These are phyloP conservation scores for Paraleonurus japonicus DNA, from an alignment of 257 asterid genomes.

Conservation along the genomic window DNA sequence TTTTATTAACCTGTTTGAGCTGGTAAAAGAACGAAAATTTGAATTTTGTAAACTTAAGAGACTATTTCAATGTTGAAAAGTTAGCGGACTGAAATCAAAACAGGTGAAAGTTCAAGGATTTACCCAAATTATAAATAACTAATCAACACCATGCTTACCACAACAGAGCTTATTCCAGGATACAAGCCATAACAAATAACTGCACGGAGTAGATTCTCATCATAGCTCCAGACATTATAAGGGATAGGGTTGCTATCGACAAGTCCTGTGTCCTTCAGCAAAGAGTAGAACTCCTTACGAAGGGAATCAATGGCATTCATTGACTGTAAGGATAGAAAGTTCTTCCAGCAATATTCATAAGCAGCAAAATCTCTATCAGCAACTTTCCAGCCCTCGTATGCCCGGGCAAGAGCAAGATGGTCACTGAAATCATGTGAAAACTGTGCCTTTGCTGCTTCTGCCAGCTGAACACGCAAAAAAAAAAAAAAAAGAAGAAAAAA, in stretches of 20 bases:
- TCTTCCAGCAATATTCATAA: slow-evolving; percentile 90
- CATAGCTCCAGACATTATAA: slow-evolving; percentile 80
- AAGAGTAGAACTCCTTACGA: slow-evolving; percentile 71
- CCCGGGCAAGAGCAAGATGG: slow-evolving; percentile 90
- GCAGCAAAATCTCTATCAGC: slow-evolving; percentile 71
- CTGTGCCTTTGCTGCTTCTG: slow-evolving; percentile 98
- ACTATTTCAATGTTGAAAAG: too few species aligned
- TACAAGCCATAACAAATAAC: slow-evolving; percentile 84
- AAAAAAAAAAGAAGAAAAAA: neutral
- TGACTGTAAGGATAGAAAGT: slow-evolving; percentile 81
- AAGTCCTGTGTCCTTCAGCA: slow-evolving; percentile 83
- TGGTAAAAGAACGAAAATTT: too few species aligned
- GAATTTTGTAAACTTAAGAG: too few species aligned
- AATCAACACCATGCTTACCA: slow-evolving; percentile 53
- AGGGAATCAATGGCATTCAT: slow-evolving; percentile 94
- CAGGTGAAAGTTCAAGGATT: neutral
- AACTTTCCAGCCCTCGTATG: slow-evolving; percentile 88
- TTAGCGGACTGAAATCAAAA: too few species aligned
- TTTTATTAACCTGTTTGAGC: too few species aligned
- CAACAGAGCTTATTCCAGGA: slow-evolving; percentile 91
- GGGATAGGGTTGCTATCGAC: slow-evolving; percentile 75
- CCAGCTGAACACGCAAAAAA: slow-evolving; percentile 54
- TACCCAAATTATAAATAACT: neutral
- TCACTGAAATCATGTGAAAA: slow-evolving; percentile 84
- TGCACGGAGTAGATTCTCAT: slow-evolving; percentile 78